These are phyloP conservation scores for Paramyrothecium roridum DNA, from an alignment of 2,329 filamentous ascomycete genomes.

Conservation along the genomic window DNA sequence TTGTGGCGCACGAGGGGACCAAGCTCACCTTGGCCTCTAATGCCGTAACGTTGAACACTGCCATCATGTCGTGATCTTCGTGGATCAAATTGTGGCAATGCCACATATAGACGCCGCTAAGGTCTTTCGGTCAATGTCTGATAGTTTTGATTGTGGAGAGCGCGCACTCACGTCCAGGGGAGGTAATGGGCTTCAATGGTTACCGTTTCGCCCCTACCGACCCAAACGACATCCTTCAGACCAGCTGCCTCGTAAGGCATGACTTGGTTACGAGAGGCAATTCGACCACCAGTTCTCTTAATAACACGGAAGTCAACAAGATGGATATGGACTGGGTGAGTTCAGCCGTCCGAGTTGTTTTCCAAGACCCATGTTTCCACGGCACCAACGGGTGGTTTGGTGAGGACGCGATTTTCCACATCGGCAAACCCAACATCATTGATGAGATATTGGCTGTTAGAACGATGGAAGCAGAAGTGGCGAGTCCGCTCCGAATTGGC, in stretches of 20 bases:
- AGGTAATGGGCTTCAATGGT: slow-evolving; percentile 45
- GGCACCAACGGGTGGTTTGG: slow-evolving; percentile 33
- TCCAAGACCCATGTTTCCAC: slow-evolving; percentile 39
- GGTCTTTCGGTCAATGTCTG: neutral
- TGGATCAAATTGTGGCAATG: slow-evolving; percentile 2
- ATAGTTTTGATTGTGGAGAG: neutral
- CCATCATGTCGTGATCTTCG: slow-evolving; percentile 2
- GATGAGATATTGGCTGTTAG: slow-evolving; percentile 44
- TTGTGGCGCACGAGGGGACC: neutral
- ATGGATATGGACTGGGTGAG: slow-evolving; percentile 51
- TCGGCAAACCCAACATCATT: slow-evolving; percentile 36
- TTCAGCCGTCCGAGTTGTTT: slow-evolving; percentile 38
- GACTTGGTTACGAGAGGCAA: slow-evolving; percentile 30
- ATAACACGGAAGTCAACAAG: slow-evolving; percentile 51
- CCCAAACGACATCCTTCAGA: slow-evolving; percentile 51
- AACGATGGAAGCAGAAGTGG: slow-evolving; percentile 42
- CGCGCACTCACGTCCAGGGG: neutral
- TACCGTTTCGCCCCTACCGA: slow-evolving; percentile 43
- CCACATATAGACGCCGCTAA: neutral
- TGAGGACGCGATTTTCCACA: slow-evolving; percentile 31
- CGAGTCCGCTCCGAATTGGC: slow-evolving; percentile 32
- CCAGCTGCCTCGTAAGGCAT: slow-evolving; percentile 44
- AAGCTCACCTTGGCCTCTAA: neutral
- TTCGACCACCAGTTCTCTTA: slow-evolving; percentile 32
- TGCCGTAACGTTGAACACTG: slow-evolving; percentile 1